Evolutionary conservation across 2,329 filamentous ascomycete species (phyloP), one percentile per base, ranked within the genome.

Genomic region (Rugonectria rugulosa): DNA sequence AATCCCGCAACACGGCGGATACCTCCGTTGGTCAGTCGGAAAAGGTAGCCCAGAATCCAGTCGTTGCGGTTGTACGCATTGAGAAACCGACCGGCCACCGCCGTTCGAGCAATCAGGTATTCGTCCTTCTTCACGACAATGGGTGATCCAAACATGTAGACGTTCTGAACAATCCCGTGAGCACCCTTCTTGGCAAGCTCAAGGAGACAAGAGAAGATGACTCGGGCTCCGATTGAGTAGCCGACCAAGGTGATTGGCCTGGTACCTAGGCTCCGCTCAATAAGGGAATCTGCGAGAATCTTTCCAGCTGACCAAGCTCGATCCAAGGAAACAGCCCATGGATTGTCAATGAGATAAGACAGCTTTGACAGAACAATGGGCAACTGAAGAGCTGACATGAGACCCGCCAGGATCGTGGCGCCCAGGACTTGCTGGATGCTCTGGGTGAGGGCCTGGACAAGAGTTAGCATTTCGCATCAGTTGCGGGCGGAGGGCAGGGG

Each of bases 11-110:
- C 85, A 17, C 88, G 87, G 73, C 92, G 89, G 68, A 98, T 94
- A 37, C 95, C 95, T 62, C 95, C 95, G 63, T 89, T 90, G 3
- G 95, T 99, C 36, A 97, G 85, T 12, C 95, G 90, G 81, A 99
- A 99, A 2, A 99, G 85, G 71, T 99, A 99, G 57, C 89, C 92
- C 44, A 99, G 76, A 68, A 99, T 98, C 95, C 95, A 99, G 76
- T 99, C 95, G 71, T 95, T 97, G 42, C 84, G 89, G 64, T 95
- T 91, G 76, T 93, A 99, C 14, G 91, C 95, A 69, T 97, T 99
- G 61, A 99, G 87, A 64, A 98, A 97, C 36, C 93, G 86, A n/a
- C 95, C 95, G 7, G 91, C 84, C 4, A 98, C 90, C 3, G 97
- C 88, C n/a, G 88, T 88, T 51, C 89, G 86, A 9, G 89, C 90